A percentile compares a stretch with the other conserved stretches of the same genome.
phyloP scores from a whole-genome alignment of 805 yeast species.

The Starmerella gropengiesseri region DNA sequence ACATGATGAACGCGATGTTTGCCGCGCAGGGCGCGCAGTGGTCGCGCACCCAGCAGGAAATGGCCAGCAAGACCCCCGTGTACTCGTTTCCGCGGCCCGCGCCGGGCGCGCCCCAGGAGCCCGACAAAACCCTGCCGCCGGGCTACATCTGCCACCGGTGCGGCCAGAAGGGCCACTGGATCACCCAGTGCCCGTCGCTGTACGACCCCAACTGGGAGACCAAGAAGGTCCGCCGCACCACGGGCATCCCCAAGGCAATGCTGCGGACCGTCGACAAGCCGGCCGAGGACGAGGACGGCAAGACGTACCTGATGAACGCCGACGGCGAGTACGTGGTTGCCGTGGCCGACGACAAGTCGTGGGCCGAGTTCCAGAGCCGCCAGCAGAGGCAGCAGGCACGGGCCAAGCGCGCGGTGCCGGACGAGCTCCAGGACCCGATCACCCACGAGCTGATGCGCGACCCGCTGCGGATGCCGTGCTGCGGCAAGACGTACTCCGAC shows the following conservation, averaged over 20 bases:
- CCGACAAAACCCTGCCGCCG: conserved; percentile 61
- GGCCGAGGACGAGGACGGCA: conserved; percentile 40
- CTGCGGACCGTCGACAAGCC: conserved; percentile 79
- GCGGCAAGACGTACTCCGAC: conserved; percentile 48
- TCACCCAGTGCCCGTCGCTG: conserved; percentile 88
- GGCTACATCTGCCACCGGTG: conserved; percentile 94
- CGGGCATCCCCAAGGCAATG: conserved; percentile 94
- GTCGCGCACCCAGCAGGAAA: conserved; percentile 85
- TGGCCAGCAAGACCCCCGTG: conserved; percentile 76
- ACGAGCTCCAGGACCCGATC: conserved; percentile 59
- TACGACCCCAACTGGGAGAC: conserved; percentile 91
- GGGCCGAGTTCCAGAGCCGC: conserved; percentile 77
- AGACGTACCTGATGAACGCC: conserved; percentile 71
- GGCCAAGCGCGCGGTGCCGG: conserved; percentile 40
- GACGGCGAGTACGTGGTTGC: conserved; percentile 94
- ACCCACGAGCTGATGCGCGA: conserved; percentile 50
- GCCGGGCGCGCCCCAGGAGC: conserved; percentile 38
- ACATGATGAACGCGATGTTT: conserved; percentile 79
- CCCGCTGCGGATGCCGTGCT: conserved; percentile 80
- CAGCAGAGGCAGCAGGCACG: conserved; percentile 36
- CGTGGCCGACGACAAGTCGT: conserved; percentile 84
- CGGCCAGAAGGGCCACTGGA: conserved; percentile 93
- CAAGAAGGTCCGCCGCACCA: conserved; percentile 77
- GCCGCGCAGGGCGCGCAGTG: conserved; percentile 88
- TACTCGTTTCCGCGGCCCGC: conserved; percentile 29